phyloP scores from a whole-genome alignment of 164 flowering plant genomes.

The Malania oleifera region DNA sequence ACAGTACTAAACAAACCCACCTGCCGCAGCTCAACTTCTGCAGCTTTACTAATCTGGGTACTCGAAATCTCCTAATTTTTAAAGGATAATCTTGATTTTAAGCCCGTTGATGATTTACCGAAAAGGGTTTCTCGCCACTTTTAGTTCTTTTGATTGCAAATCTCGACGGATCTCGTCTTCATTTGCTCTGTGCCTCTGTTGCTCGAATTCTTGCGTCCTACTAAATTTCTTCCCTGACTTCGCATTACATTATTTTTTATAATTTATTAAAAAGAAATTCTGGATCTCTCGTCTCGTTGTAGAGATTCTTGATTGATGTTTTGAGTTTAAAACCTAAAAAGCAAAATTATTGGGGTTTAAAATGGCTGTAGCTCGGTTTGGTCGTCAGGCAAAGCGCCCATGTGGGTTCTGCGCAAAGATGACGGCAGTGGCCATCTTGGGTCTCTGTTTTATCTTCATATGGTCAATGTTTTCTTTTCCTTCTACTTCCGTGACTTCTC shows the following conservation, averaged over 20 bases:
- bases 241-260: not conserved
- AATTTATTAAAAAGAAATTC: no score
- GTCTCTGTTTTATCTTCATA: constrained; percentile 64
- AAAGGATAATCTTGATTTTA: not conserved
- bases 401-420: constrained; percentile 66
- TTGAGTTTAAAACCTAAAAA: not conserved
- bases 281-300: not conserved
- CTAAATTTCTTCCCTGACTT: not conserved
- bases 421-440: constrained; percentile 63
- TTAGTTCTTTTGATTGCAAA: not conserved
- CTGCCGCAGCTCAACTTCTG: no score
- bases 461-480: constrained; percentile 72
- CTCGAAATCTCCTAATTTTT: no score
- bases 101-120: not conserved
- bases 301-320: not conserved
- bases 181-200: not conserved
- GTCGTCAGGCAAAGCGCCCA: constrained; percentile 62
- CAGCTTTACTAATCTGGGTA: no score
- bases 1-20: no score
- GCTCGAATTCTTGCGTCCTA: not conserved
- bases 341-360: not conserved
- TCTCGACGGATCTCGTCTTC: not conserved
- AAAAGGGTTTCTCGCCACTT: not conserved
- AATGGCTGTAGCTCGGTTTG: constrained; percentile 52
- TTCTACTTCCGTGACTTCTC: constrained; percentile 46